phyloP scores from a whole-genome alignment of 2,329 filamentous ascomycete genomes.

The Diaporthe citrichinensis region DNA sequence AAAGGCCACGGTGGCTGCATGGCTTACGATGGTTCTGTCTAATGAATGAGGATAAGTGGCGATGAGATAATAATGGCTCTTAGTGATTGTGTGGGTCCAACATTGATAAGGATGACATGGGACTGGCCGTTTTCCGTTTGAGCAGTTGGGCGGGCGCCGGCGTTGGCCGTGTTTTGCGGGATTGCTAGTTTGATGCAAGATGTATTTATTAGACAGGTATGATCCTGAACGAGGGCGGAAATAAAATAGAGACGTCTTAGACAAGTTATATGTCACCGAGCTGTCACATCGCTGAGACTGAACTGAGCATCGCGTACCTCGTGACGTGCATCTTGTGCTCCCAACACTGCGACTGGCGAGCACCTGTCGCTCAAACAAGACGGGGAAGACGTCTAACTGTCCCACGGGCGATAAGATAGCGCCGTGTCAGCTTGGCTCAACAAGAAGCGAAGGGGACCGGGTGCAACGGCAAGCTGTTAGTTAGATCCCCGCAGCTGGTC shows the following conservation, averaged over 20 bases:
- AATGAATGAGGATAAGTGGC: slow-evolving; percentile 25
- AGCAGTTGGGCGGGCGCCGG: slow-evolving; percentile 36
- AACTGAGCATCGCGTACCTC: not conserved
- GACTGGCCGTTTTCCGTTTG: slow-evolving; percentile 34
- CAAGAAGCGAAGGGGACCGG: not conserved
- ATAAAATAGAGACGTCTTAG: slow-evolving; percentile 32
- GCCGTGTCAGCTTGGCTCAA: slow-evolving; percentile 14
- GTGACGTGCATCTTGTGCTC: slow-evolving; percentile 25
- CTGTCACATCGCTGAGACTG: slow-evolving; percentile 19
- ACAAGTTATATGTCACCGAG: slow-evolving; percentile 24
- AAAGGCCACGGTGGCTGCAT: not conserved
- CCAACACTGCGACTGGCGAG: not conserved
- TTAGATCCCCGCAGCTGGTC: slow-evolving; percentile 9
- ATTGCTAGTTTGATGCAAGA: not conserved
- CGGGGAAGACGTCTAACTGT: not conserved
- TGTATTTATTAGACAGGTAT: slow-evolving; percentile 35
- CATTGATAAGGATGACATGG: slow-evolving; percentile 32
- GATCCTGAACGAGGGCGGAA: slow-evolving; percentile 18
- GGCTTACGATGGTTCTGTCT: slow-evolving; percentile 11
- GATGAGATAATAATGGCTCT: slow-evolving; percentile 35
- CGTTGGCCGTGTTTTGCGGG: slow-evolving; percentile 40
- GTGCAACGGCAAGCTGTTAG: slow-evolving; percentile 10
- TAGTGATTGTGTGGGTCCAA: slow-evolving; percentile 25
- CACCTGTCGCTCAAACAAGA: not conserved
- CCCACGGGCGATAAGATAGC: slow-evolving; percentile 38